Conservation (phyloP, 805 yeast species). For the Schizosaccharomyces lindneri region DNA sequence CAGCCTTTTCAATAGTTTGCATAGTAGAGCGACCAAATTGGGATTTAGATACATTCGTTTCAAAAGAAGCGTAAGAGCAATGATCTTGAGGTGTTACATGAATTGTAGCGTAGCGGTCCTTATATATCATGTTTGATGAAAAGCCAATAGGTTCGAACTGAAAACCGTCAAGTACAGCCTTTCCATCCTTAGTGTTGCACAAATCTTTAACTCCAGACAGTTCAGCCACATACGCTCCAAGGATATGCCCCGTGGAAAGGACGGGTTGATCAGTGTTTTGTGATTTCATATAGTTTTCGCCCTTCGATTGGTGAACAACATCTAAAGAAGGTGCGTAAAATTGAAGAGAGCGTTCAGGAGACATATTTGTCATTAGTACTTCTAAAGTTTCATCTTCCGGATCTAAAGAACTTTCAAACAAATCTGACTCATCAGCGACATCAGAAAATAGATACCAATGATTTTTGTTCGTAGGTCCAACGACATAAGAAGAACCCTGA, state of each 20-base stretch:
- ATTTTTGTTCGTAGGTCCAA: conserved; percentile 57
- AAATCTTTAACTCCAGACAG: conserved; percentile 23
- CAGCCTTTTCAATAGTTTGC: conserved; percentile 23
- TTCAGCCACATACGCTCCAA: conserved; percentile 47
- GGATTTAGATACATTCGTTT: conserved; percentile 41
- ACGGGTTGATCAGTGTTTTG: conserved; percentile 10
- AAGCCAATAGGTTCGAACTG: conserved; percentile 87
- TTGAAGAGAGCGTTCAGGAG: conserved; percentile 27
- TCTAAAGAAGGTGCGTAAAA: conserved; percentile 23
- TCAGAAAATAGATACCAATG: conserved; percentile 49
- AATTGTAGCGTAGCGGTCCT: conserved; percentile 35
- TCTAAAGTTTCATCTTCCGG: conserved; percentile 53
- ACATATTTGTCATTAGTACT: conserved; percentile 69
- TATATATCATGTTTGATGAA: conserved; percentile 52
- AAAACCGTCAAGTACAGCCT: conserved; percentile 44
- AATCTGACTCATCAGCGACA: not conserved
- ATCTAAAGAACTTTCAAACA: not conserved
- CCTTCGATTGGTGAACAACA: not conserved
- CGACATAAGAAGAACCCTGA: conserved; percentile 40
- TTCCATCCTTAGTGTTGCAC: conserved; percentile 16
- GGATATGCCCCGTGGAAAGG: conserved; percentile 50
- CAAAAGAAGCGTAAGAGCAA: conserved; percentile 92
- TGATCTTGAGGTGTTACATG: conserved; percentile 88
- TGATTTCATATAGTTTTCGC: not conserved
- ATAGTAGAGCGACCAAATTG: conserved; percentile 14